These are phyloP conservation scores for Pseudozyma sp. DNA, from an alignment of 1,284 basidiomycete genomes.

Conservation along the genomic window DNA sequence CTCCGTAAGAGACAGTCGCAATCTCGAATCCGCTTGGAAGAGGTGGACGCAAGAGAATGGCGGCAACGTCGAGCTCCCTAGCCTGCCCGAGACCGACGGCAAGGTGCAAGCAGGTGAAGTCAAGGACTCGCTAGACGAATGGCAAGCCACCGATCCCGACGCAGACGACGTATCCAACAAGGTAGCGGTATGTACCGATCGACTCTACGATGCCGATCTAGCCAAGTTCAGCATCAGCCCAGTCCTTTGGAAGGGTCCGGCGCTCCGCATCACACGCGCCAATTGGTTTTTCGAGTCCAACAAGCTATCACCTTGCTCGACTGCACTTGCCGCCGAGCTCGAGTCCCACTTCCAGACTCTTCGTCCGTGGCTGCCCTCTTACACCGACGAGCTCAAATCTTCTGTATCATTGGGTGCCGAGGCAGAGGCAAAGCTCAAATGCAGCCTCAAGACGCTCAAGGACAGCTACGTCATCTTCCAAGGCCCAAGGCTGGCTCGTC, in stretches of 20 bases:
- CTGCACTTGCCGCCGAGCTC: conserved; percentile 72
- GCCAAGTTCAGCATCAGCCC: conserved; percentile 64
- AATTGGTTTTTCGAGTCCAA: conserved; percentile 72
- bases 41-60: conserved; percentile 35
- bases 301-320: conserved; percentile 71
- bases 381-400: conserved; percentile 71
- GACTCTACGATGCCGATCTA: conserved; percentile 58
- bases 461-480: conserved; percentile 72
- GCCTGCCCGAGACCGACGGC: conserved; percentile 31
- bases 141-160: conserved; percentile 46
- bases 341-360: conserved; percentile 66
- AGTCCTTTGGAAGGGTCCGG: conserved; percentile 73
- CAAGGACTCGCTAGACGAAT: conserved; percentile 24
- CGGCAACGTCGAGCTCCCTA: conserved; percentile 36
- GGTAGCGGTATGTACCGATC: conserved; percentile 51
- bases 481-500: conserved; percentile 70
- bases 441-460: conserved; percentile 66
- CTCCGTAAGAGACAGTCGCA: conserved; percentile 37
- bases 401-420: conserved; percentile 71
- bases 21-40: conserved; percentile 43
- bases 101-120: conserved; percentile 40
- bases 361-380: conserved; percentile 70
- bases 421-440: conserved; percentile 73
- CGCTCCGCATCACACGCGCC: conserved; percentile 71
- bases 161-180: conserved; percentile 26